Evolutionary conservation across 768 basidiomycete species (phyloP).

Genomic region (Mycena olivaceomarginata): DNA sequence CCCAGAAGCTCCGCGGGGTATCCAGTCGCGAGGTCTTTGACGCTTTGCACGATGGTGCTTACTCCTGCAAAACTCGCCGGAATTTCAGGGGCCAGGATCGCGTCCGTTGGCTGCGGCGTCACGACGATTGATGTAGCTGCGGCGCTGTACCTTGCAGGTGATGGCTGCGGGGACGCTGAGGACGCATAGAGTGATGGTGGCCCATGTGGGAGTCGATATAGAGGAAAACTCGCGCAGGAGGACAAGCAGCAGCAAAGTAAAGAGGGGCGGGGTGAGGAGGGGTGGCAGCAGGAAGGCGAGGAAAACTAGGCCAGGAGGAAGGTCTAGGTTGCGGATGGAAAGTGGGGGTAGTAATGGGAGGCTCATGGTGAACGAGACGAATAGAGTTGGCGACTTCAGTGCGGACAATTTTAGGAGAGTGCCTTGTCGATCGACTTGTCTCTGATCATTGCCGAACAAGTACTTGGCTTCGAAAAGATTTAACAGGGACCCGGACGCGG

Average conservation of each 20-base stretch:
- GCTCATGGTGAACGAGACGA: neutral
- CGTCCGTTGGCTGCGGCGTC: conserved; percentile 11
- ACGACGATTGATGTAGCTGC: conserved; percentile 14
- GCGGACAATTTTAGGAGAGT: neutral
- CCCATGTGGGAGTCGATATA: neutral
- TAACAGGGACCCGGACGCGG: too few species aligned
- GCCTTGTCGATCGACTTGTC: neutral
- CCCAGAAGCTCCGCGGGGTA: conserved; percentile 7
- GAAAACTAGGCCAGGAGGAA: neutral
- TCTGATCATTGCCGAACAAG: neutral
- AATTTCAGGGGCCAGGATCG: conserved; percentile 1
- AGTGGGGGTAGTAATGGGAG: neutral
- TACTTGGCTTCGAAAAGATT: neutral
- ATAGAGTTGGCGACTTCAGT: too few species aligned
- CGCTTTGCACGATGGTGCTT: neutral
- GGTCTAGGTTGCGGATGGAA: neutral
- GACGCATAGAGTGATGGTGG: neutral
- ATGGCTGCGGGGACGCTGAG: conserved; percentile 14
- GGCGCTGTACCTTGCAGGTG: neutral
- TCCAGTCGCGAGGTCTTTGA: neutral
- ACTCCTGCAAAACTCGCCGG: conserved; percentile 1
- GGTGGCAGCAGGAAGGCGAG: neutral
- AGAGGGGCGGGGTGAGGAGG: neutral
- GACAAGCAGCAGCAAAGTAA: neutral
- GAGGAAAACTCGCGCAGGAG: neutral